phyloP scores from a whole-genome alignment of 108 stramenopile genomes.

The Chaetoceros tenuissimus region DNA sequence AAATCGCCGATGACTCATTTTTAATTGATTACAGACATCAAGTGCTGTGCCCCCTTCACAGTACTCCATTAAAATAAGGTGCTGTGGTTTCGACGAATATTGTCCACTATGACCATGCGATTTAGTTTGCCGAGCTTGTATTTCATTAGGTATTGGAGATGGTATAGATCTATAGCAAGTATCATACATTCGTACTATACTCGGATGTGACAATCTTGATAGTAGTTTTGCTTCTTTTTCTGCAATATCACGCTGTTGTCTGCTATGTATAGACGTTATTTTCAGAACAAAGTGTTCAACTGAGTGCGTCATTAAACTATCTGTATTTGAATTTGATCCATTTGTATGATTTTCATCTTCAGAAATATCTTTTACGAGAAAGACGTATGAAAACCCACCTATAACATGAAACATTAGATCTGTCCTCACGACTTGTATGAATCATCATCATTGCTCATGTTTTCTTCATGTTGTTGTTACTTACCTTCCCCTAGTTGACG shows the following conservation, averaged over 20 bases:
- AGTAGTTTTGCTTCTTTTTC: slow-evolving; percentile 83
- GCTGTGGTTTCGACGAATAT: slow-evolving; percentile 35
- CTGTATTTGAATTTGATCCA: slow-evolving; percentile 11
- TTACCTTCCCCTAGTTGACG: slow-evolving; percentile 82
- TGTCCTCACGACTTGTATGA: no score
- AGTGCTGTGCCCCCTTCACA: slow-evolving; percentile 88
- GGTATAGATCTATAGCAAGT: slow-evolving; percentile 34
- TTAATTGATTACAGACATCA: slow-evolving; percentile 63
- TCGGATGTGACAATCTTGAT: slow-evolving; percentile 50
- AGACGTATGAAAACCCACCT: slow-evolving; percentile 93
- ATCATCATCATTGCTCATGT: no score
- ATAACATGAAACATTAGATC: slow-evolving; percentile 5
- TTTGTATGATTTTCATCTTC: slow-evolving; percentile 14
- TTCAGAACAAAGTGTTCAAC: slow-evolving; percentile 56
- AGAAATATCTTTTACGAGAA: slow-evolving; percentile 54
- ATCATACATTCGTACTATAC: slow-evolving; percentile 60
- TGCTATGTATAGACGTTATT: slow-evolving; percentile 69
- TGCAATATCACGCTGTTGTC: slow-evolving; percentile 65
- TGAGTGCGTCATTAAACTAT: slow-evolving; percentile 9
- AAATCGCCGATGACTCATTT: slow-evolving; percentile 31
- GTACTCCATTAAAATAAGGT: slow-evolving; percentile 89
- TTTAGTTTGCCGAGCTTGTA: slow-evolving; percentile 2
- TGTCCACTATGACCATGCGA: slow-evolving; percentile 10
- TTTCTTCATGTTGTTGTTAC: no score
- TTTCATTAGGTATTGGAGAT: slow-evolving; percentile 2